Evolutionary conservation across 768 basidiomycete species (phyloP).

Genomic region (Suillus ampliporus): DNA sequence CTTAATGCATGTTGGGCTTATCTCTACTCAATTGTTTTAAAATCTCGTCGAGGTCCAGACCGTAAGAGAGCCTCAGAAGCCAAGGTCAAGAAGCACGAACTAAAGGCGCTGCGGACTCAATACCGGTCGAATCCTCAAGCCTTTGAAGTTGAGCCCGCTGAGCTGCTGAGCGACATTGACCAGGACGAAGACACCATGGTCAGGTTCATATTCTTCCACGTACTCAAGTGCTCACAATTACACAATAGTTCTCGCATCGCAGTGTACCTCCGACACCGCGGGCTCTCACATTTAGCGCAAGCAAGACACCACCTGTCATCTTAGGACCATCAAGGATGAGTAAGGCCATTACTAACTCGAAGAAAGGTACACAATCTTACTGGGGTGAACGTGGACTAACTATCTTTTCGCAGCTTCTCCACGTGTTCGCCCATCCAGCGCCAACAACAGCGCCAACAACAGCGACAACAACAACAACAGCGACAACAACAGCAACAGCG

Average conservation of each 20-base stretch:
- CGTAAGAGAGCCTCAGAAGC: neutral
- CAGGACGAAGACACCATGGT: slow-evolving; percentile 15
- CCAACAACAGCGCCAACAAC: no score
- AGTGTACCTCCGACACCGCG: neutral
- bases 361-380: no score
- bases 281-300: neutral
- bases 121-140: slow-evolving; percentile 1
- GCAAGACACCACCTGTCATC: neutral
- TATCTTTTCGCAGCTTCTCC: no score
- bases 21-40: neutral
- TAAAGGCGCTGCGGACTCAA: neutral
- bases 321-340: no score
- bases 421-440: no score
- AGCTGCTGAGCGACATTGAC: slow-evolving; percentile 6
- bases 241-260: neutral
- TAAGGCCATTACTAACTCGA: no score
- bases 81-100: neutral
- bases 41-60: no score
- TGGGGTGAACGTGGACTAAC: no score
- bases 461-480: no score
- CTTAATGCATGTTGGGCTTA: neutral
- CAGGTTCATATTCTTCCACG: neutral
- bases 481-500: no score
- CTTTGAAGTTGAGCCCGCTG: slow-evolving; percentile 7
- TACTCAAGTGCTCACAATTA: neutral